Evolutionary conservation across 2,329 filamentous ascomycete species (phyloP).

Genomic region (Penicillium janthinellum): DNA sequence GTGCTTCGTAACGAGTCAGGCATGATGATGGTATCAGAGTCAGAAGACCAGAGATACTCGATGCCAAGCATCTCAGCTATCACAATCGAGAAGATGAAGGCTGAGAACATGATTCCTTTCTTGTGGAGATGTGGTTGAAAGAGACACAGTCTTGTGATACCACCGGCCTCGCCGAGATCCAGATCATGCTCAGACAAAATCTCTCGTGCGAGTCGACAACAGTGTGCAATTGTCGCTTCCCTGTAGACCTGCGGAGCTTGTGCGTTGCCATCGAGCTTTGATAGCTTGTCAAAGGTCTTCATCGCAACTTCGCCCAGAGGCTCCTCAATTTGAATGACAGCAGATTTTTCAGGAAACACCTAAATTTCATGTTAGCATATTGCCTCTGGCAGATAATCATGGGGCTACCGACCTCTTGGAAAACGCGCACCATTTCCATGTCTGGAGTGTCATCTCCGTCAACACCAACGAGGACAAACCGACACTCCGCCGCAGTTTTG

Average conservation of each 20-base stretch:
- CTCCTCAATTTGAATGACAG: slow-evolving; percentile 28
- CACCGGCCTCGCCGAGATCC: slow-evolving; percentile 14
- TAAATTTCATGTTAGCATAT: slow-evolving; percentile 4
- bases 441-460: slow-evolving; percentile 34
- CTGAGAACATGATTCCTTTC: slow-evolving; percentile 45
- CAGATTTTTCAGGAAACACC: slow-evolving; percentile 27
- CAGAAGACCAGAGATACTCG: slow-evolving; percentile 42
- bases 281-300: slow-evolving; percentile 16
- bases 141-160: slow-evolving; percentile 31
- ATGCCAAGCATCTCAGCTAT: slow-evolving; percentile 35
- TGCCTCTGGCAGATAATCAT: no score
- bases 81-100: slow-evolving; percentile 38
- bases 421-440: slow-evolving; percentile 33
- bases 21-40: slow-evolving; percentile 41
- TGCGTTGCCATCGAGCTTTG: slow-evolving; percentile 12
- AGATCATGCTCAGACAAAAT: slow-evolving; percentile 24
- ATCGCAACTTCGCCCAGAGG: slow-evolving; percentile 31
- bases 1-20: slow-evolving; percentile 32
- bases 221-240: slow-evolving; percentile 25
- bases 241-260: slow-evolving; percentile 17
- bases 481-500: slow-evolving; percentile 25
- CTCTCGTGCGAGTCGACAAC: slow-evolving; percentile 25
- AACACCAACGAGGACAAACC: slow-evolving; percentile 32
- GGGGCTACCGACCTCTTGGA: slow-evolving; percentile 16
- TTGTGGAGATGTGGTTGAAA: slow-evolving; percentile 43